Evolutionary conservation across 2,329 filamentous ascomycete species (phyloP), one percentile per base, ranked within the genome.

Genomic region (Albifimbria verrucaria): DNA sequence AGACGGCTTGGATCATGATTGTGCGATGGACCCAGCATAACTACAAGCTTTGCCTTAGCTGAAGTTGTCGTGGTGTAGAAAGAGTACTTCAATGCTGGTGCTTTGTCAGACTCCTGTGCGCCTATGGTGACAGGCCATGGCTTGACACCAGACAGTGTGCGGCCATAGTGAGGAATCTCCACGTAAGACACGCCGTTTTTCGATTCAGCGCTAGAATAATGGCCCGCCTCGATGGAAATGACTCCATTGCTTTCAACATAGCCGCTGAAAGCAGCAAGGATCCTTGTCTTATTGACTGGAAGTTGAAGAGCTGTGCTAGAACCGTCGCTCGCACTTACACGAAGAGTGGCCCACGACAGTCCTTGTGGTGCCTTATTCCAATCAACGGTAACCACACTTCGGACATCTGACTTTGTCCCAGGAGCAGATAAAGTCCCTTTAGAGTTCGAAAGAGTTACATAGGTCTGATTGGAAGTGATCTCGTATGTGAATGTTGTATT

Each of bases 361-460:
- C 46, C 46, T n/a, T 9, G 2, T n/a, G 55, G 55, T 20, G 50
- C 53, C 2, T 39, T 32, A 9, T 58, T 53, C 59, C 59, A 61
- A 48, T 59, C 55, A 7, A 61, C 51, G 4, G 53, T 52, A 7
- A 61, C 51, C 20, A 48, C 41, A 20, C 58, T 54, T 23, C 59
- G 51, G 10, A 32, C 48, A 23, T 58, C 55, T 4, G 48, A 51
- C 5, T 42, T 47, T 6, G 52, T 39, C 21, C 52, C 78, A 7
- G 67, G 66, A 3, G 63, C 71, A 4, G 76, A 75, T 12, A 85
- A 75, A 17, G 64, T 74, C 48, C 83, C 83, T 2, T 65, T 74
- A n/a, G 70, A 71, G 51, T 77, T 76, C 15, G 75, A 79, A 17
- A 83, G 72, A 52, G 73, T 73, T 11, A 87, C 68, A 69, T 79